A percentile compares a stretch with the other conserved stretches of the same genome.
Evolutionary conservation across 305 asterid genomes (phyloP).

Genomic region (Stenogyne calaminthoides): DNA sequence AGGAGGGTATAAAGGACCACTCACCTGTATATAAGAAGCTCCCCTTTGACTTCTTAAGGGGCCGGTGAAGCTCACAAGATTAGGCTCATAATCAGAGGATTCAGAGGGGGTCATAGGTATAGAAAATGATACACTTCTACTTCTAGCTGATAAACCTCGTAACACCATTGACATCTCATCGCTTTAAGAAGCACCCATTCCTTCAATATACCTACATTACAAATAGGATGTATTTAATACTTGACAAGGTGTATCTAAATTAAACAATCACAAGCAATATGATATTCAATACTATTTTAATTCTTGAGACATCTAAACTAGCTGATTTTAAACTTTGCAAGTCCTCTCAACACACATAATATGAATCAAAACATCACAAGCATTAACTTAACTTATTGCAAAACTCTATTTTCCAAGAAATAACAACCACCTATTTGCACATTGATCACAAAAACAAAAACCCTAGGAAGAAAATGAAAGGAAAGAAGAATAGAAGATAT

Average conservation of each 20-base stretch:
- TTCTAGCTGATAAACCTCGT: slow-evolving; percentile 44
- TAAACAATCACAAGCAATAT: no score
- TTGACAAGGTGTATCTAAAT: neutral
- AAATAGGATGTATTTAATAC: slow-evolving; percentile 2
- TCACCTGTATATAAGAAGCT: slow-evolving; percentile 50
- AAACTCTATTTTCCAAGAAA: no score
- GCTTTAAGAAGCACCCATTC: slow-evolving; percentile 58
- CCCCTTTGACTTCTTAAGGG: slow-evolving; percentile 55
- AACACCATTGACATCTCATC: slow-evolving; percentile 60
- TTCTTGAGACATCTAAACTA: no score
- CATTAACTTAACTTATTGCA: no score
- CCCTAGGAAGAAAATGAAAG: neutral
- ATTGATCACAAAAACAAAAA: no score
- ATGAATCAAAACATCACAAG: neutral
- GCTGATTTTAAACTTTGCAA: neutral
- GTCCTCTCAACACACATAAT: no score
- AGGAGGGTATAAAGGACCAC: slow-evolving; percentile 58
- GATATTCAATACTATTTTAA: no score
- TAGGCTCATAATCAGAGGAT: slow-evolving; percentile 43
- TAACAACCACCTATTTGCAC: no score
- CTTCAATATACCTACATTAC: slow-evolving; percentile 28
- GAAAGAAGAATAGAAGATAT: neutral
- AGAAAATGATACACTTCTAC: slow-evolving; percentile 78
- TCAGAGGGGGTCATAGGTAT: slow-evolving; percentile 42
- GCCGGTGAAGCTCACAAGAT: slow-evolving; percentile 61